Evolutionary conservation across 805 yeast species (phyloP).

Genomic region (Spathaspora hagerdaliae): DNA sequence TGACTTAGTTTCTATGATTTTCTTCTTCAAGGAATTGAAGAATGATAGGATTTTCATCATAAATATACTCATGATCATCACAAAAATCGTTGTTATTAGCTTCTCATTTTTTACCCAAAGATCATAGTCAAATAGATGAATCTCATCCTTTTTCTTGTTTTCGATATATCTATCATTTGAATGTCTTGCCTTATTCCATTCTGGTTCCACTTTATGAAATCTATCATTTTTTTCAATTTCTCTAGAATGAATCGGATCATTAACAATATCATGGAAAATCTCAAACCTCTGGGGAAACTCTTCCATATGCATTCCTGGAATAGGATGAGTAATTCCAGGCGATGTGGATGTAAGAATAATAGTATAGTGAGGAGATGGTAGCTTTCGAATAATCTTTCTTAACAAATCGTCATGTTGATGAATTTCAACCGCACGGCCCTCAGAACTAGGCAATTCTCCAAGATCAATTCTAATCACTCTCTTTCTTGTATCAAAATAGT

Average conservation of each 20-base stretch:
- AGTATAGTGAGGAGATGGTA: constrained; percentile 72
- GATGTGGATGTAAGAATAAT: constrained; percentile 48
- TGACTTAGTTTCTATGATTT: constrained; percentile 1
- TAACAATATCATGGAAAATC: constrained; percentile 55
- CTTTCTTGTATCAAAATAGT: constrained; percentile 58
- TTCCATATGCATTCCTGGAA: constrained; percentile 25
- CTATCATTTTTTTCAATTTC: constrained; percentile 57
- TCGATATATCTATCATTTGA: constrained; percentile 27
- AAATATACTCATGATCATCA: constrained; percentile 15
- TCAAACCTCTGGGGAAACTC: constrained; percentile 29
- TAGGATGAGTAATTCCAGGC: constrained; percentile 23
- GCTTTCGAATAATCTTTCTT: constrained; percentile 53
- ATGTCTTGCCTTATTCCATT: constrained; percentile 21
- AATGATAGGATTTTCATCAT: constrained; percentile 5
- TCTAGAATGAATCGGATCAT: constrained; percentile 43
- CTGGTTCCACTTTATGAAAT: constrained; percentile 23
- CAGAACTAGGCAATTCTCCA: constrained; percentile 37
- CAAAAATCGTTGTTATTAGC: constrained; percentile 36
- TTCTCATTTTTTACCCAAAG: constrained; percentile 50
- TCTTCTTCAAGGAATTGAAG: constrained; percentile 2
- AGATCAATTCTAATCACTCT: constrained; percentile 61
- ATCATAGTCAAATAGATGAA: constrained; percentile 41
- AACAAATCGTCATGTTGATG: constrained; percentile 44
- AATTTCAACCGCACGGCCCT: constrained; percentile 18
- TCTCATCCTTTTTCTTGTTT: constrained; percentile 28